Evolutionary conservation across 352 stramenopile species (phyloP), one percentile per base, ranked within the genome.

Genomic region (Phytophthora kernoviae): DNA sequence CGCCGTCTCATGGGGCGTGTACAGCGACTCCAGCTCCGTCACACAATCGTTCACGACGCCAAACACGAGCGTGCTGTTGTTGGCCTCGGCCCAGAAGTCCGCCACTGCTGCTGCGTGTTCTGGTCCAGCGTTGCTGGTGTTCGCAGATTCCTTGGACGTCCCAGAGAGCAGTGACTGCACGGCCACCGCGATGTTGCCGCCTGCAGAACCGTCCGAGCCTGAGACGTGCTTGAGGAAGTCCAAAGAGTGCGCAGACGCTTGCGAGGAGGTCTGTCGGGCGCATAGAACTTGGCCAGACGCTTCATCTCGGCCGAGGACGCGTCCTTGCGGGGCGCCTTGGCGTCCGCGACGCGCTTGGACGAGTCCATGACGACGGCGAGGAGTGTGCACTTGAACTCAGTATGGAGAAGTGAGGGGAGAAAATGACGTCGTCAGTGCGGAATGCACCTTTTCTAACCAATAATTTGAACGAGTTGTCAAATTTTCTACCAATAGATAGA

Each of bases 271-370:
- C 87, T 82, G 62, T 94, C 87, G 32, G 84, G 62, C 20, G 84
- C 80, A 57, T 87, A 96, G 80, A 96, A 96, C 69, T 93, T 93
- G 54, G 79, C 80, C 32, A 96, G 78, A 9, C 86, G 85, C 77
- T 94, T 93, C 34, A 89, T 68, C 40, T 91, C 84, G 36, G 58
- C 64, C 6, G 57, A 67, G 39, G 59, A 42, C 30, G 54, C 47
- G 42, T 79, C 66, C 51, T 79, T 79, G 42, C 70, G 70, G 45
- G 65, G 47, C 48, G 55, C 45, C 58, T 81, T 81, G 59, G 71
- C 59, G 21, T 77, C 71, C 53, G 52, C 44, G 40, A 72, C 58
- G 36, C 70, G 70, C 70, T 76, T 75, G 50, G 68, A 76, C 47
- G 65, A 58, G 52, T 79, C 70, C 70, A 79, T 79, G n/a, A 32